A percentile compares a stretch with the other conserved stretches of the same genome.
Conservation (phyloP, 2,329 filamentous ascomycete genomes). For the Neophaeococcomyces mojaviensis region DNA sequence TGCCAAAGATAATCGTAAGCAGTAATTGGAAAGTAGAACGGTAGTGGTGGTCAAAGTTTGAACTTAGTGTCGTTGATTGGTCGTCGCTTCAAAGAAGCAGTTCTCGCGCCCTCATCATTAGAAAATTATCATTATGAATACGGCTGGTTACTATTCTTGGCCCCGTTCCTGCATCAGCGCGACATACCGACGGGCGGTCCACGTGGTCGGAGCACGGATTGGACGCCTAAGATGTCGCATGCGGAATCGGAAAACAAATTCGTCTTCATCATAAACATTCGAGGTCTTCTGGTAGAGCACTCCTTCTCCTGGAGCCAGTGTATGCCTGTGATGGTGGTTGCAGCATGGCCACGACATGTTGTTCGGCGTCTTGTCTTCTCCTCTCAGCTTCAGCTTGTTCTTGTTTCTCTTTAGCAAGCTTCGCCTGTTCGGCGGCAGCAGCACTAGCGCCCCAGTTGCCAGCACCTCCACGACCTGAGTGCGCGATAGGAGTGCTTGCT, state of each 20-base stretch:
- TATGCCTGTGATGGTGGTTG: constrained; percentile 20
- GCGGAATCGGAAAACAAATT: constrained; percentile 2
- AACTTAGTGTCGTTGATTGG: no score
- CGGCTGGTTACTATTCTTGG: no score
- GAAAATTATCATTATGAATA: no score
- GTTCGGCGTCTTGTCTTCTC: constrained; percentile 16
- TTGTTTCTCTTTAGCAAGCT: constrained; percentile 12
- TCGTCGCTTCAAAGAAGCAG: no score
- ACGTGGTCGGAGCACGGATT: background rate
- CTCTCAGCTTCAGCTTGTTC: constrained; percentile 16
- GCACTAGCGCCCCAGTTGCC: constrained; percentile 45
- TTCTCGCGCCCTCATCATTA: no score
- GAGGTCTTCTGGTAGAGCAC: constrained; percentile 5
- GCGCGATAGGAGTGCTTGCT: constrained; percentile 27
- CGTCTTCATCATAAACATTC: background rate
- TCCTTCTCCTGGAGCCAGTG: constrained; percentile 15
- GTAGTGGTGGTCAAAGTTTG: no score
- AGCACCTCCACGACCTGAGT: constrained; percentile 52
- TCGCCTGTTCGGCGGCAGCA: constrained; percentile 9
- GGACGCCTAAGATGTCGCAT: constrained; percentile 3
- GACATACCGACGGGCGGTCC: background rate
- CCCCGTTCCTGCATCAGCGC: background rate
- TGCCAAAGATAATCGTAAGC: no score
- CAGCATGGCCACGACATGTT: constrained; percentile 17
- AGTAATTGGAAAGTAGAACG: no score